Evolutionary conservation across 2,329 filamentous ascomycete species (phyloP).

Genomic region (Cryphonectria radicalis): DNA sequence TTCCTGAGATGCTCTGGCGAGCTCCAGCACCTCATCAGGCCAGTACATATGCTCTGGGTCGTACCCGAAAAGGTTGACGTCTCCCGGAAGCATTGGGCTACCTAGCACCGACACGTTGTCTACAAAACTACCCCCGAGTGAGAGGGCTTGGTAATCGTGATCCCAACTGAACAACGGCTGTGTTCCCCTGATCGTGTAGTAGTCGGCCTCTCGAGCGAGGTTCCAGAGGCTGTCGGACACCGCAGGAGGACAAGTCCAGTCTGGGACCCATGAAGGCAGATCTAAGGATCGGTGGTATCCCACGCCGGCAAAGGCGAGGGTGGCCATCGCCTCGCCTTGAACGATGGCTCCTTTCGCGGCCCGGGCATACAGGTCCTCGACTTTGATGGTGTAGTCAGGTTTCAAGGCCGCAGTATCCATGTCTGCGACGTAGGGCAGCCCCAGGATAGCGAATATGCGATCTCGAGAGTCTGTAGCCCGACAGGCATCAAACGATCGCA

Average conservation of each 20-base stretch:
- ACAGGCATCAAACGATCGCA: neutral
- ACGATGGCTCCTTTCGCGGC: neutral
- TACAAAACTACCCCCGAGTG: neutral
- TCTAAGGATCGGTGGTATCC: neutral
- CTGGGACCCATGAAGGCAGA: neutral
- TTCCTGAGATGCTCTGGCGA: neutral
- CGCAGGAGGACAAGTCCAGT: neutral
- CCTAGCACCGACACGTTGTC: neutral
- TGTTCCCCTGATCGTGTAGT: neutral
- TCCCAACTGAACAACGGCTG: neutral
- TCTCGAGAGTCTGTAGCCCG: constrained; percentile 8
- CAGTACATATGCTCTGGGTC: neutral
- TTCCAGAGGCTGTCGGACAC: neutral
- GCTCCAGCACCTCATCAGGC: neutral
- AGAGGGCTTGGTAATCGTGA: neutral
- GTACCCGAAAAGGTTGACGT: neutral
- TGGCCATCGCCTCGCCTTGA: neutral
- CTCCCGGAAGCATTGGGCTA: neutral
- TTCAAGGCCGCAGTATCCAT: neutral
- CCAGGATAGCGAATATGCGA: constrained; percentile 10
- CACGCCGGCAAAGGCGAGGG: neutral
- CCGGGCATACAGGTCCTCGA: neutral
- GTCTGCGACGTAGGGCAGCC: neutral
- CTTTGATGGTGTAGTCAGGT: neutral
- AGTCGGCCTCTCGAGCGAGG: neutral